Conservation (phyloP, 108 stramenopile species). For the Fistulifera pelliculosa region DNA sequence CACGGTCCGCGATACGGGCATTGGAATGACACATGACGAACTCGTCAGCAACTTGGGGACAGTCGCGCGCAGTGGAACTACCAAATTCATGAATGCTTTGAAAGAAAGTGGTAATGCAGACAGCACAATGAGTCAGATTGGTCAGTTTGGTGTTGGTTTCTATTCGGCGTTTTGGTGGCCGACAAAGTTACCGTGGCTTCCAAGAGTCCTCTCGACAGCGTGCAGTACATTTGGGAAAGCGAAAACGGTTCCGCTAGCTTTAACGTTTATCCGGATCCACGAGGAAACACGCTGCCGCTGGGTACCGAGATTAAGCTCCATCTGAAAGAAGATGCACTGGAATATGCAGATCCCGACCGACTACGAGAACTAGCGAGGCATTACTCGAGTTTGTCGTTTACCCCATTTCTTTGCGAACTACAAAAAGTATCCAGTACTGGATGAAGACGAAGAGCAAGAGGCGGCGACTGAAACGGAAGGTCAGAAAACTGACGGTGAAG, state of each 20-base stretch:
- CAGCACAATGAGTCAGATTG: constrained; percentile 86
- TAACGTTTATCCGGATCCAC: constrained; percentile 86
- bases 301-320: constrained; percentile 99
- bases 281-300: constrained; percentile 93
- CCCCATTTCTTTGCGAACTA: constrained; percentile 88
- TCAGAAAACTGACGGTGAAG: constrained; percentile 47
- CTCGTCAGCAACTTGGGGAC: constrained; percentile 96
- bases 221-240: constrained; percentile 95
- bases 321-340: constrained; percentile 92
- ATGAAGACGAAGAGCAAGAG: constrained; percentile 68
- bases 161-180: constrained; percentile 94
- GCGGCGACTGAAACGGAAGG: constrained; percentile 38
- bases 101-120: constrained; percentile 44
- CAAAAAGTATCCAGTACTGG: constrained; percentile 65
- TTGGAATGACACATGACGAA: constrained; percentile 97
- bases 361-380: constrained; percentile 82
- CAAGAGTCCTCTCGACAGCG: constrained; percentile 81
- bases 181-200: constrained; percentile 90
- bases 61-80: constrained; percentile 98
- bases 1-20: constrained; percentile 91
- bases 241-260: constrained; percentile 88
- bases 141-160: constrained; percentile 99
- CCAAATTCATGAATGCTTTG: constrained; percentile 95
- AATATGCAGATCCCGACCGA: constrained; percentile 67
- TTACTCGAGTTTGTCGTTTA: constrained; percentile 99